Evolutionary conservation across 2,329 filamentous ascomycete species (phyloP).

Genomic region (Phaeophleospora eucalypticola): DNA sequence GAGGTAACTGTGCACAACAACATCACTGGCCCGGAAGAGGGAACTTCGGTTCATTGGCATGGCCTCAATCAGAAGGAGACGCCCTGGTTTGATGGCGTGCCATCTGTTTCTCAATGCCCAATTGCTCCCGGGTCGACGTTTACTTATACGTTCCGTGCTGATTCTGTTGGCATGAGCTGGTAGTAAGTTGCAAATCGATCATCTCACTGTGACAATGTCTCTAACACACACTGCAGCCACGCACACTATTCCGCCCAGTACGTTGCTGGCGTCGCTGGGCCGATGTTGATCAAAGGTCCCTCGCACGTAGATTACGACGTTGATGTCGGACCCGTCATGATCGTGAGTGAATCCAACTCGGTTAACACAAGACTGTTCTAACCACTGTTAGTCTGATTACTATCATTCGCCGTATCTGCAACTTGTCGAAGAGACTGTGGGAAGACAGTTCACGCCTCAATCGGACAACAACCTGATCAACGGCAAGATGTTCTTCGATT

Average conservation of each 20-base stretch:
- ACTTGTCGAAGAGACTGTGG: slow-evolving; percentile 1
- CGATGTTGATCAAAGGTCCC: slow-evolving; percentile 43
- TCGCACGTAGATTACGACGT: slow-evolving; percentile 36
- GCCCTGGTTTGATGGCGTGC: slow-evolving; percentile 49
- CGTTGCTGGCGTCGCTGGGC: slow-evolving; percentile 38
- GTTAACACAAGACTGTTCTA: not conserved
- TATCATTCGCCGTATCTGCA: slow-evolving; percentile 4
- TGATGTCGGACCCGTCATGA: slow-evolving; percentile 38
- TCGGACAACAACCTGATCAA: slow-evolving; percentile 14
- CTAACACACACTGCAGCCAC: slow-evolving; percentile 19
- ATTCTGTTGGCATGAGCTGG: slow-evolving; percentile 38
- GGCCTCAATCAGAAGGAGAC: slow-evolving; percentile 48
- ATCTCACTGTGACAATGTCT: too few species aligned
- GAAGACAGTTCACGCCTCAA: slow-evolving; percentile 4
- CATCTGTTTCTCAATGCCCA: slow-evolving; percentile 45
- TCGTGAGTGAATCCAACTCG: not conserved
- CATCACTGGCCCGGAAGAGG: slow-evolving; percentile 6
- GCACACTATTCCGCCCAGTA: slow-evolving; percentile 40
- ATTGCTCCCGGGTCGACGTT: slow-evolving; percentile 32
- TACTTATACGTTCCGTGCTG: slow-evolving; percentile 35
- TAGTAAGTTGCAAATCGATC: too few species aligned
- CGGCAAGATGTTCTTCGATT: slow-evolving; percentile 24
- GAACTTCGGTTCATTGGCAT: slow-evolving; percentile 42
- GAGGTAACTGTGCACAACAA: slow-evolving; percentile 36
- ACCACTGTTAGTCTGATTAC: slow-evolving; percentile 2